A percentile compares a stretch with the other conserved stretches of the same genome.
phyloP scores from a whole-genome alignment of 2,329 filamentous ascomycete genomes.

The Neofusicoccum sp. region DNA sequence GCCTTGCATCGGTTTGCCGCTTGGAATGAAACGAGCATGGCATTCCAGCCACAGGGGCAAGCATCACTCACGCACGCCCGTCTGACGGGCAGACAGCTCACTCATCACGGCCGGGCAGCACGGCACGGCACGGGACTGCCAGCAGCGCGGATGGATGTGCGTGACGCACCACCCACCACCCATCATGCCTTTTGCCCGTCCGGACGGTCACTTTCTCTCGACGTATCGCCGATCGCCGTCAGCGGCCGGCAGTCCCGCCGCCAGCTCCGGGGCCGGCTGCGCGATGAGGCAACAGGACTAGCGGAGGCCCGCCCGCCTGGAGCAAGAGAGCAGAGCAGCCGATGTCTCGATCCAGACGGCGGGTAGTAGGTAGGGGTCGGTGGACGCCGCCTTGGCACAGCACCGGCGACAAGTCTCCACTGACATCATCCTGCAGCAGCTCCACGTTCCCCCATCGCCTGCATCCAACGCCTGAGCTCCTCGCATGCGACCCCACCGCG shows the following conservation, averaged over 20 bases:
- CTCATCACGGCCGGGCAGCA: neutral
- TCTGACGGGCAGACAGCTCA: neutral
- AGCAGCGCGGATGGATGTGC: neutral
- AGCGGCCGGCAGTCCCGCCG: neutral
- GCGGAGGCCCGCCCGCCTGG: neutral
- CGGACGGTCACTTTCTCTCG: neutral
- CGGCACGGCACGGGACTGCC: neutral
- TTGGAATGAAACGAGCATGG: slow-evolving; percentile 12
- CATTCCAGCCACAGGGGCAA: neutral
- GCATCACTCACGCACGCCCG: neutral
- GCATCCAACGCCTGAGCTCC: neutral
- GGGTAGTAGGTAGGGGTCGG: neutral
- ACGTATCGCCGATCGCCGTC: neutral
- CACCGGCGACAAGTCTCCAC: neutral
- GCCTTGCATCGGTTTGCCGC: neutral
- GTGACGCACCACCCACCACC: neutral
- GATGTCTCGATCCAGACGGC: neutral
- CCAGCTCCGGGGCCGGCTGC: too few species aligned
- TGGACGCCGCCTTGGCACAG: neutral
- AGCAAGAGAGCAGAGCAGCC: neutral
- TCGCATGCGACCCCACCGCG: neutral
- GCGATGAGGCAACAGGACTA: neutral
- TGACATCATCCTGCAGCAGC: slow-evolving; percentile 2
- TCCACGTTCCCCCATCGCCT: slow-evolving; percentile 1
- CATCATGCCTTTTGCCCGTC: neutral